Conservation (phyloP, 140 eudicot species). For the Stevia rebaudiana region DNA sequence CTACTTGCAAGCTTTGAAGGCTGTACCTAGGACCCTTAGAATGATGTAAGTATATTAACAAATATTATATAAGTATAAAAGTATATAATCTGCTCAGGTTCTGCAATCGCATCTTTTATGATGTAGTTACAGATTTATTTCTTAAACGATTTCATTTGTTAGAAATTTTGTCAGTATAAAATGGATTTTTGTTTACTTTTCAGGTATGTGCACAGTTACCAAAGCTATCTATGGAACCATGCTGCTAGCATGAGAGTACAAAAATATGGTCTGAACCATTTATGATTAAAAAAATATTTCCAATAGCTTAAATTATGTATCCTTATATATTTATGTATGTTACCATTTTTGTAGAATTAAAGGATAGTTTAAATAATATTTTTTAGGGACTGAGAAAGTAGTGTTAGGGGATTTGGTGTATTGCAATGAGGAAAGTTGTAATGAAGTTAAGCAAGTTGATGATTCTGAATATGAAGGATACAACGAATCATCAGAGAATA, state of each 20-base stretch:
- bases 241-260: slow-evolving; percentile 86
- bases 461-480: slow-evolving; percentile 31
- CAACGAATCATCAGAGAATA: slow-evolving; percentile 35
- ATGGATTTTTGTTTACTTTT: slow-evolving; percentile 11
- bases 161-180: slow-evolving; percentile 3
- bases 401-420: slow-evolving; percentile 84
- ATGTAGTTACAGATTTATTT: background rate
- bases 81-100: background rate
- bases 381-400: slow-evolving; percentile 55
- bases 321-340: slow-evolving; percentile 3
- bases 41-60: slow-evolving; percentile 69
- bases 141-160: background rate
- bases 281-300: background rate
- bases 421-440: slow-evolving; percentile 46
- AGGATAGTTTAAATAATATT: background rate
- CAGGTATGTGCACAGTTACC: slow-evolving; percentile 97
- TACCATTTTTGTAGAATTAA: background rate
- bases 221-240: slow-evolving; percentile 94
- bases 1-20: slow-evolving; percentile 73
- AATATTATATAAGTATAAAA: background rate
- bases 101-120: background rate
- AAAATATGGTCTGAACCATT: slow-evolving; percentile 51
- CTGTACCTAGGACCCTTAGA: slow-evolving; percentile 89
- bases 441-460: slow-evolving; percentile 24
- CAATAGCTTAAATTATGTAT: background rate